Percentiles rank a stretch among this genome's conserved stretches.
Conservation (phyloP, 2,329 filamentous ascomycete species). For the Xylaria polymorpha region DNA sequence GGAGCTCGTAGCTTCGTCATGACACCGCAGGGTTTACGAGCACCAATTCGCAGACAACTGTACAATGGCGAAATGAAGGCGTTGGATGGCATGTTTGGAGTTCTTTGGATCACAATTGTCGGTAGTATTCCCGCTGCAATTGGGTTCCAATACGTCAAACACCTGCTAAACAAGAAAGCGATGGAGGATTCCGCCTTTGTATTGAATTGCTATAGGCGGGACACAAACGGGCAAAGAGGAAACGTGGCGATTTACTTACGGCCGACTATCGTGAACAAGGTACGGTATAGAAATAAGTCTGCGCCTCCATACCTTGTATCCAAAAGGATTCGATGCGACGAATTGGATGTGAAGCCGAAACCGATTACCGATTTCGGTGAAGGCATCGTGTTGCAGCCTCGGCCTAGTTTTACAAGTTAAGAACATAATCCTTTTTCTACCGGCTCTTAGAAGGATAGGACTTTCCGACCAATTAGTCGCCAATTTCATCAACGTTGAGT, state of each 20-base stretch:
- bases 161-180: constrained; percentile 1
- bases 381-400: constrained; percentile 14
- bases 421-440: not conserved
- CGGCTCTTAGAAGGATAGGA: not conserved
- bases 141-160: constrained; percentile 12
- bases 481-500: not conserved
- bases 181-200: constrained; percentile 11
- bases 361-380: constrained; percentile 1
- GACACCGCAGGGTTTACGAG: constrained; percentile 10
- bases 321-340: constrained; percentile 15
- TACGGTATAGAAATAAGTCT: constrained; percentile 6
- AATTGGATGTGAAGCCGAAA: not conserved
- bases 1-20: constrained; percentile 9
- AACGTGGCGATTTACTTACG: constrained; percentile 18
- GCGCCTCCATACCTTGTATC: not conserved
- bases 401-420: not conserved
- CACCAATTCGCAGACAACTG: constrained; percentile 7
- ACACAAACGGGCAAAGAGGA: not conserved
- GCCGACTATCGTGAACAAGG: not conserved
- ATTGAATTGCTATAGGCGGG: constrained; percentile 11
- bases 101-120: constrained; percentile 7
- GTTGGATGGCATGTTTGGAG: not conserved
- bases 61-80: not conserved
- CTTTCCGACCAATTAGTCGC: not conserved
- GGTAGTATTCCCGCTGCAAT: not conserved